These are phyloP conservation scores for Megacollybia platyphylla DNA, from an alignment of 1,284 basidiomycete species.

Conservation along the genomic window DNA sequence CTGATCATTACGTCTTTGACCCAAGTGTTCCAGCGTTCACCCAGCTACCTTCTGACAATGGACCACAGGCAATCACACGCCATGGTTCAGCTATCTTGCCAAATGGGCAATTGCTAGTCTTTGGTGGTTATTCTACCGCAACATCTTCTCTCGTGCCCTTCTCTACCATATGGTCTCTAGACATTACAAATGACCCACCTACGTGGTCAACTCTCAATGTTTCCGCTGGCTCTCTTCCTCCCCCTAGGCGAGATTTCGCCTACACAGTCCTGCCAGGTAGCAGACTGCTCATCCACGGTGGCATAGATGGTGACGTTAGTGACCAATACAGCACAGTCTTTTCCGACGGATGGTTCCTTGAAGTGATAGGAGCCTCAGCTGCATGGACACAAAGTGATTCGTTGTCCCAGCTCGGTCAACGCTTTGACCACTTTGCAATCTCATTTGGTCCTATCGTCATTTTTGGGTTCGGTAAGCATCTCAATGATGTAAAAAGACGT, in stretches of 20 bases:
- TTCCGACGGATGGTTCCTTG: slow-evolving; percentile 64
- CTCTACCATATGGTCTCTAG: slow-evolving; percentile 48
- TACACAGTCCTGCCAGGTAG: slow-evolving; percentile 38
- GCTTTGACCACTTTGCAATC: slow-evolving; percentile 65
- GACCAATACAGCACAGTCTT: slow-evolving; percentile 24
- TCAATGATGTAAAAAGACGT: slow-evolving; percentile 4
- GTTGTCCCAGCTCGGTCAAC: slow-evolving; percentile 41
- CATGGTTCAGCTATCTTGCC: slow-evolving; percentile 56
- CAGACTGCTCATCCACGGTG: slow-evolving; percentile 66
- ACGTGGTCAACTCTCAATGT: slow-evolving; percentile 40
- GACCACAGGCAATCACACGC: slow-evolving; percentile 58
- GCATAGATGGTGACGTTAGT: slow-evolving; percentile 47
- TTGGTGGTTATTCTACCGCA: slow-evolving; percentile 60
- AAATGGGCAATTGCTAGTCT: slow-evolving; percentile 59
- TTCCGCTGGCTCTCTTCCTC: slow-evolving; percentile 30
- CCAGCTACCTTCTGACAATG: slow-evolving; percentile 36
- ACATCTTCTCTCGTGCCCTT: slow-evolving; percentile 38
- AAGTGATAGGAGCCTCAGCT: slow-evolving; percentile 42
- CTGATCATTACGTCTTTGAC: slow-evolving; percentile 56
- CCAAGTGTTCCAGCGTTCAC: slow-evolving; percentile 38
- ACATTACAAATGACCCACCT: slow-evolving; percentile 35
- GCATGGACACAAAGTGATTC: slow-evolving; percentile 40
- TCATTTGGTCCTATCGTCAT: slow-evolving; percentile 48
- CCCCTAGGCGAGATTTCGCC: slow-evolving; percentile 58
- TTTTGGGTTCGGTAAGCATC: slow-evolving; percentile 64